Conservation (phyloP, 2,329 filamentous ascomycete genomes). For the Botrytis porri region DNA sequence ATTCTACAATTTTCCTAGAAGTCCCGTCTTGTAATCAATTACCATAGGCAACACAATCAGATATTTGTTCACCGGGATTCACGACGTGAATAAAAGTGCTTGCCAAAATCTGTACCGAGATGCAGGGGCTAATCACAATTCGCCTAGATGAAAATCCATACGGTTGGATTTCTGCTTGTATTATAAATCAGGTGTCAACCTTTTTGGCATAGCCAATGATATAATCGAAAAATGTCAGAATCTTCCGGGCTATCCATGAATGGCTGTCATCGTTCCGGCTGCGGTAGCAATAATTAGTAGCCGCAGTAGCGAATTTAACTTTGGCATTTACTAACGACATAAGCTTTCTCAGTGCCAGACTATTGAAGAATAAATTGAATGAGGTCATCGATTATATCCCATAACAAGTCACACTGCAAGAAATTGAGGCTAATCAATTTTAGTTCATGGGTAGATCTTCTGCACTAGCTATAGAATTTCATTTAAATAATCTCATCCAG, state of each 20-base stretch:
- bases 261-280: neutral
- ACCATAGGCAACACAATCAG: neutral
- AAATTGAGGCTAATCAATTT: neutral
- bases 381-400: neutral
- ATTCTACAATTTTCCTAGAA: no score
- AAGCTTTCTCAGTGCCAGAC: neutral
- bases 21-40: no score
- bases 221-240: rapidly evolving
- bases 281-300: neutral
- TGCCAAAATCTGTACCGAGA: neutral
- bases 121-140: neutral
- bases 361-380: neutral
- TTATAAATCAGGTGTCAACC: neutral
- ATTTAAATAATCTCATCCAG: neutral
- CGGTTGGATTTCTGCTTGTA: neutral
- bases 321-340: neutral
- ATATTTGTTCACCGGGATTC: neutral
- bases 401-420: neutral
- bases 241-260: neutral
- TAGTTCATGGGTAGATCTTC: no score
- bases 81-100: neutral
- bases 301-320: neutral
- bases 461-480: neutral
- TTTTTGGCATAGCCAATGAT: neutral
- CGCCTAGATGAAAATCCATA: neutral